Evolutionary conservation across 2,329 filamentous ascomycete genomes (phyloP), one percentile per base, ranked within the genome.

Genomic region (Zarea fungicola): DNA sequence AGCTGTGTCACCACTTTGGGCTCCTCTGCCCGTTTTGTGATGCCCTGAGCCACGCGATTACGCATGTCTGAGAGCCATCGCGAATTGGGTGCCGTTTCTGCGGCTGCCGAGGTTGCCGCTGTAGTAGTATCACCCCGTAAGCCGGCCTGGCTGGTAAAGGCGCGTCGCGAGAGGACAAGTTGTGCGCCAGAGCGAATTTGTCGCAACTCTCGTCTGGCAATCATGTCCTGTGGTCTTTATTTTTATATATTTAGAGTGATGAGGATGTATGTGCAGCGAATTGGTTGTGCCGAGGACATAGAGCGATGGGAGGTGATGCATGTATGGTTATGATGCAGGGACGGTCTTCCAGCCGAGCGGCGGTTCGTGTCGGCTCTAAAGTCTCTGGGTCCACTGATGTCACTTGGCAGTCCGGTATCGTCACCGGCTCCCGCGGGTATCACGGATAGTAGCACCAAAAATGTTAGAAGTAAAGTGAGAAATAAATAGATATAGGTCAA

Each of bases 31-130:
- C 34, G 23, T 10, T 35, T 37, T 11, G 37, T 21, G 6, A 57
- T 39, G 1, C 51, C 54, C 7, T 52, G 47, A 11, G 53, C 48
- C 10, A 64, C 32, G 16, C 58, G 57, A 16, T 48, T 42, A 31
- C 55, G 55, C n/a, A 65, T 49, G 10, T 63, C 57, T 0, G 60
- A 49, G 3, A 64, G 37, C 62, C 62, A 65, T 28, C 60, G 52
- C 7, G 62, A 51, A 34, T 54, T 59, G 16, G 56, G 25, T n/a
- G 43, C 35, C 40, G 31, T 45, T 46, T 40, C 32, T 50, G 36
- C 16, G 21, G 29, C 13, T 1, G 37, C 11, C 16, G 37, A 16
- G 14, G 35, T 3, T 28, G 34, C 25, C 35, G 6, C 34, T 8
- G 28, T 29, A 8, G 28, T 29, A 8, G 28, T 29, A 8, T 8